Percentiles rank a stretch among this genome's conserved stretches.
Evolutionary conservation across 176 grass and related monocot genomes (phyloP).

Genomic region (Phragmites australis): DNA sequence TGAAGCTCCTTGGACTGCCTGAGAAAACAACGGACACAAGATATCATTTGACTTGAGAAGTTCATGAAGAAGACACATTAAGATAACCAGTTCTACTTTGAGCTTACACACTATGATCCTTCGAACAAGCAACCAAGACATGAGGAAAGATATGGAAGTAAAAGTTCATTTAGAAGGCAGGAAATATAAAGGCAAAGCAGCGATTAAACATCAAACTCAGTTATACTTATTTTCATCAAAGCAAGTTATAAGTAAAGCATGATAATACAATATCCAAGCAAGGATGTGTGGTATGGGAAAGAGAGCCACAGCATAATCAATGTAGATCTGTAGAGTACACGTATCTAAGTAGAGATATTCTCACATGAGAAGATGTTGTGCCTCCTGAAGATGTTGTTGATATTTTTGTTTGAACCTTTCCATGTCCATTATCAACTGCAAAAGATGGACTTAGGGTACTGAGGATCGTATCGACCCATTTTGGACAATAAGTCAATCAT

Average conservation of each 20-base stretch:
- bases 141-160: slow-evolving; percentile 23
- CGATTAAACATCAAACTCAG: background rate
- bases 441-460: slow-evolving; percentile 25
- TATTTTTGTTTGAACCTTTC: slow-evolving; percentile 74
- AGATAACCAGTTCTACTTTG: background rate
- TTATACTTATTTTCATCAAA: background rate
- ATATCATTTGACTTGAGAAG: slow-evolving; percentile 1
- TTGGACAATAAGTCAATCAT: slow-evolving; percentile 5
- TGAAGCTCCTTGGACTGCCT: slow-evolving; percentile 71
- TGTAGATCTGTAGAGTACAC: background rate
- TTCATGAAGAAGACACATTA: slow-evolving; percentile 1
- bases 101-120: background rate
- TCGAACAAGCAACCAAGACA: background rate
- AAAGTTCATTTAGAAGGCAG: slow-evolving; percentile 3
- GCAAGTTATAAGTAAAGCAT: background rate
- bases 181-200: slow-evolving; percentile 10
- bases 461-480: slow-evolving; percentile 13
- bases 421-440: slow-evolving; percentile 85
- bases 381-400: slow-evolving; percentile 57
- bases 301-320: slow-evolving; percentile 6
- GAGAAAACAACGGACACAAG: slow-evolving; percentile 19
- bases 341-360: slow-evolving; percentile 35
- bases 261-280: background rate
- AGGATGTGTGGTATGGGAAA: slow-evolving; percentile 2
- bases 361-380: slow-evolving; percentile 63